phyloP scores from a whole-genome alignment of 768 basidiomycete genomes.

The Pleurotus tuber-regium region DNA sequence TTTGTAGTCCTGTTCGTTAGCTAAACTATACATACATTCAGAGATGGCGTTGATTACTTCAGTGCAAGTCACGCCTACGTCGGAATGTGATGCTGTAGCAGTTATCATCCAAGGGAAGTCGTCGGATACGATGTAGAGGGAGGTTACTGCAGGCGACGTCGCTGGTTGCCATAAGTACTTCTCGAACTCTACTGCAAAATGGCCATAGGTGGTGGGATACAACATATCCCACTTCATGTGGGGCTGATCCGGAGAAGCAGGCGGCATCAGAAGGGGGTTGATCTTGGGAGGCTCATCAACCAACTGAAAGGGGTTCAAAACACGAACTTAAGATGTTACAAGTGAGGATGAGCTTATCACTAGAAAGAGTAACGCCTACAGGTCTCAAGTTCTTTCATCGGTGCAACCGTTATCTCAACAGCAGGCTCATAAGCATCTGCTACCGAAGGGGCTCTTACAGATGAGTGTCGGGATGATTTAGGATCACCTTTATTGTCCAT shows the following conservation, averaged over 20 bases:
- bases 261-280: not conserved
- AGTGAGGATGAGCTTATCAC: too few species aligned
- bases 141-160: not conserved
- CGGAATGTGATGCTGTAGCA: not conserved
- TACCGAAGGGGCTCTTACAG: too few species aligned
- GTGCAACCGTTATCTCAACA: too few species aligned
- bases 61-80: conserved; percentile 2
- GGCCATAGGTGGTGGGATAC: not conserved
- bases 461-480: too few species aligned
- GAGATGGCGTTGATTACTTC: conserved; percentile 3
- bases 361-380: too few species aligned
- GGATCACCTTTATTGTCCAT: too few species aligned
- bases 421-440: too few species aligned
- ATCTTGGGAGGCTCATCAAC: not conserved
- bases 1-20: conserved; percentile 3
- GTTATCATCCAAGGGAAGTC: conserved; percentile 7
- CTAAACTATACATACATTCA: conserved; percentile 2
- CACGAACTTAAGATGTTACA: too few species aligned
- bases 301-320: not conserved
- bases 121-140: not conserved
- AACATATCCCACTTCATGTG: conserved; percentile 3
- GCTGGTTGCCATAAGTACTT: not conserved
- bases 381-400: too few species aligned
- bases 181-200: not conserved
- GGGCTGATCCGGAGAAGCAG: not conserved